Conservation (phyloP, 768 basidiomycete genomes). For the Lentinula edodes region DNA sequence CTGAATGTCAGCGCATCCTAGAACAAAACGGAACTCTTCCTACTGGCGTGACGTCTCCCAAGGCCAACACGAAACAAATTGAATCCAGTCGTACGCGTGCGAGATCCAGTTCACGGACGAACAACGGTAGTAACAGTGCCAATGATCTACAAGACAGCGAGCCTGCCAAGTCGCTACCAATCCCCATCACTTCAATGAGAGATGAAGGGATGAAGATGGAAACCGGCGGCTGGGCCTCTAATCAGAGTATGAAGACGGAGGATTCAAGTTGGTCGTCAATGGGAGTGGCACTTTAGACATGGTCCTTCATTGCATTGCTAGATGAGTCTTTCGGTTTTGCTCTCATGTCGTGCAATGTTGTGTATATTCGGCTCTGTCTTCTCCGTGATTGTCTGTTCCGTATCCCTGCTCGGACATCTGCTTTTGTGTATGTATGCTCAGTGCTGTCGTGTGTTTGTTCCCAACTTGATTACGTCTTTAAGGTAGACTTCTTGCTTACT, state of each 20-base stretch:
- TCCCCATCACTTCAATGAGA: constrained; percentile 2
- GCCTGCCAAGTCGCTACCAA: constrained; percentile 2
- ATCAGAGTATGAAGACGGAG: constrained; percentile 1
- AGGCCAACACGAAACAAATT: background rate
- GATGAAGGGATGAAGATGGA: constrained; percentile 4
- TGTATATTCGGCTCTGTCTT: background rate
- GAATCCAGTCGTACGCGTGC: background rate
- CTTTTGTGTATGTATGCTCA: background rate
- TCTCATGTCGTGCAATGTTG: too few species aligned
- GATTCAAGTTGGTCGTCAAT: background rate
- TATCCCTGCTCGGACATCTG: background rate
- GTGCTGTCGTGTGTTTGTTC: background rate
- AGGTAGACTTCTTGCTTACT: background rate
- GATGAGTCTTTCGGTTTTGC: background rate
- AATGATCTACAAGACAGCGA: constrained; percentile 1
- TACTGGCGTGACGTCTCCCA: constrained; percentile 2
- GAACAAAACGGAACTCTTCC: constrained; percentile 15
- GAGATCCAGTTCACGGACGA: background rate
- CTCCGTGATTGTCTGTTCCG: background rate
- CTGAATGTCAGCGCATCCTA: constrained; percentile 55
- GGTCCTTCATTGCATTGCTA: background rate
- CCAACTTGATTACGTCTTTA: background rate
- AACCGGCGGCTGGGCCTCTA: background rate
- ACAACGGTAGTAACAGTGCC: background rate
- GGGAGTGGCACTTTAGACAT: background rate